phyloP scores from a whole-genome alignment of 441 rosid genomes.

The Populus tomentosa region DNA sequence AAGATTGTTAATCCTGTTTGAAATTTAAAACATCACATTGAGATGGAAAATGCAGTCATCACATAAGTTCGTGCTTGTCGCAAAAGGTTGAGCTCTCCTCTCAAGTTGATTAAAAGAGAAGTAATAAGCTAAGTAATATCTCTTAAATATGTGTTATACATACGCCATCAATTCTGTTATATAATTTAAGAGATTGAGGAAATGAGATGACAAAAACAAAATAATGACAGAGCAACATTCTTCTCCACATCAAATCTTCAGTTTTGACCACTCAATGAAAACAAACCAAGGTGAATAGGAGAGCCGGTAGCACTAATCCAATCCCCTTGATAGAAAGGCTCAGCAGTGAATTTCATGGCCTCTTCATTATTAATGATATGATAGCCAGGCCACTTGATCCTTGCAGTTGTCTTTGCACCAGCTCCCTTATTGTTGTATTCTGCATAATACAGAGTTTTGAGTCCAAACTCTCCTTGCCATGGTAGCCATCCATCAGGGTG shows the following conservation, averaged over 20 bases:
- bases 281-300: conserved; percentile 42
- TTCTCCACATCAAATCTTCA: no score
- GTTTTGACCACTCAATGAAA: no score
- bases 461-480: conserved; percentile 48
- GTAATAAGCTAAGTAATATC: no score
- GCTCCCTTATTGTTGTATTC: conserved; percentile 60
- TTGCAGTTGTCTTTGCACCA: conserved; percentile 31
- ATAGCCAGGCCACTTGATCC: conserved; percentile 70
- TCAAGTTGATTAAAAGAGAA: neutral
- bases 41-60: neutral
- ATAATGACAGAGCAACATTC: no score
- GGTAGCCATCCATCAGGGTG: conserved; percentile 63
- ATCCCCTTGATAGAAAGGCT: conserved; percentile 48
- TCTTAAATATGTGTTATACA: no score
- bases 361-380: conserved; percentile 40
- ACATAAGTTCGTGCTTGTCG: neutral
- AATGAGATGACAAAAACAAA: no score
- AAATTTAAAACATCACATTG: neutral
- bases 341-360: conserved; percentile 50
- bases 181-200: no score
- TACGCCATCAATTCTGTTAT: neutral
- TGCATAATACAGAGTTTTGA: conserved; percentile 51
- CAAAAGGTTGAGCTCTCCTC: neutral
- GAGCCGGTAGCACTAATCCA: conserved; percentile 45
- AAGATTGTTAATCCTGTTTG: no score